Evolutionary conservation across 2,329 filamentous ascomycete species (phyloP), one percentile per base, ranked within the genome.

Genomic region (Westerdykella sp.): DNA sequence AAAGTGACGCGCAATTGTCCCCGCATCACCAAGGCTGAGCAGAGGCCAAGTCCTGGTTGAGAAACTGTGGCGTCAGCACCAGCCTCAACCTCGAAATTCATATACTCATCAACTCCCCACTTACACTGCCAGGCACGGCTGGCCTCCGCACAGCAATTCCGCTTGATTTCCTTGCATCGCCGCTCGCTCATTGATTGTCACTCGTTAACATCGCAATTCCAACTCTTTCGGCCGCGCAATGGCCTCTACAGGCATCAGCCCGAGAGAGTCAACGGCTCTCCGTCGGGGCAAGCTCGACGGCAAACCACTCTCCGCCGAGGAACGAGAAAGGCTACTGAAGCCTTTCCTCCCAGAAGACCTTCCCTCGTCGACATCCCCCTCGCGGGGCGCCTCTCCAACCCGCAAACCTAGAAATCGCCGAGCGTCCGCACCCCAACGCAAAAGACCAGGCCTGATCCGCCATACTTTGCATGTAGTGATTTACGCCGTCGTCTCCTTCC

Each of bases 401-500:
- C 34, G 34, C 47, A 38, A 46, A 48, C 23, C 18, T 44, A 38
- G 43, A 46, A 45, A 41, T 13, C 32, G 48, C 25, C 44, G 34
- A 49, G 41, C 39, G 50, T 46, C 23, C 48, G 44, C 42, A 36
- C 47, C 34, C 32, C 43, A n/a, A 61, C 57, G 44, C 49, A 53
- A 11, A 59, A 85, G 46, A 77, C 80, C 47, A 76, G 54, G 75
- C 43, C 80, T 86, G 57, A 55, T 87, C 35, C 73, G 72, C 47
- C 72, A 70, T 41, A 78, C 84, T 59, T 66, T 90, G 34, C 77
- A 88, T 66, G 65, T 81, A 42, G 64, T 87, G 34, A 64, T 87
- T 46, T 89, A 84, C 66, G 75, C 78, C 47, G 57, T 86, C 44
- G 73, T 91, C 53, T 88, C 95, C 60, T 77, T 84, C 49, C 65